Base-by-base conservation (phyloP, 108 stramenopile species). In the Cyclostephanos invisitatus region DNA sequence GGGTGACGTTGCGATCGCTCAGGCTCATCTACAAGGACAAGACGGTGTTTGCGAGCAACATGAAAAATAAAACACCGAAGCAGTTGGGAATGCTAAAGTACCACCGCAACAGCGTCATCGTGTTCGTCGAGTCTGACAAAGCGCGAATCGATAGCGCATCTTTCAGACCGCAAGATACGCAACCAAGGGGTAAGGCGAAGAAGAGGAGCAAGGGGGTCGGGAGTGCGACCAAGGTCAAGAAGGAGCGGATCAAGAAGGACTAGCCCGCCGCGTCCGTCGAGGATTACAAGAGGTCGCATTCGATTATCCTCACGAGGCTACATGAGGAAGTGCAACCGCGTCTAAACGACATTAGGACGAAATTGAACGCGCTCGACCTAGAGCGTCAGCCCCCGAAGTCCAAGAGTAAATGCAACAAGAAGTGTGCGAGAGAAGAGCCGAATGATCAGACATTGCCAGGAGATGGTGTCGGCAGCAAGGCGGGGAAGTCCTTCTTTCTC, bases 281-380 rank as follows among this genome's bases (percentile, higher is more conserved):
- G 4, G 32, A 32, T 32, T 32, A 32, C 4, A 32, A 3, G 32
- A 32, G 32, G 32, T 32, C n/a, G n/a, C n/a, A n/a, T n/a, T n/a
- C n/a, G n/a, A n/a, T n/a, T n/a, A 50, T 50, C 4, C 35, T 73
- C 18, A 47, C 73, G 2, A 65, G 44, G 22, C n/a, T 73, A 1
- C 63, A 63, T 27, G 37, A 73, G 32, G 73, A 73, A 73, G 62
- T 42, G 8, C 50, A 65, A 54, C 64, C 73, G 6, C 14, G 53
- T 7, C 55, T 73, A 38, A 56, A 35, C 53, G 63, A 32, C 11
- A 73, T 73, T 29, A 62, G 73, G 1, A 49, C 49, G 32, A 61
- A 49, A 35, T 48, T 73, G 17, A 73, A 64, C 57, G 44, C 49
- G 5, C 56, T 65, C 53, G 21, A 3, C 32, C 53, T 73, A 35